Evolutionary conservation across 306 rosid species (phyloP).

Genomic region (Oemleria cerasiformis): DNA sequence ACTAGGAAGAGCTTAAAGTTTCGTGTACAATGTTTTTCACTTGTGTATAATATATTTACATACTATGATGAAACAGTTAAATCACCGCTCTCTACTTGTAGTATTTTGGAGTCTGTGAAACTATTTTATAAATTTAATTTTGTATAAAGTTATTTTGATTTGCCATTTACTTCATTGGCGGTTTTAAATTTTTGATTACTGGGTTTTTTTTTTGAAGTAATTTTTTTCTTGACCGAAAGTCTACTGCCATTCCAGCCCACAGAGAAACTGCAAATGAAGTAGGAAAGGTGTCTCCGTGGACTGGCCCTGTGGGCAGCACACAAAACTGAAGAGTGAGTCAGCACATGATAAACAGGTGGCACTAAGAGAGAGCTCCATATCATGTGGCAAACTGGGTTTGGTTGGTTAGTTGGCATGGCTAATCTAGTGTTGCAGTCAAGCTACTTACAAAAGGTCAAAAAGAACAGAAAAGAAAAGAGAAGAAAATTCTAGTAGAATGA

Average conservation of each 20-base stretch:
- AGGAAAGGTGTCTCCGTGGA: not conserved
- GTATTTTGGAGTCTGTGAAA: not conserved
- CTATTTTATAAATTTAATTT: no score
- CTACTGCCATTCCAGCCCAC: not conserved
- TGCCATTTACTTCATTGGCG: not conserved
- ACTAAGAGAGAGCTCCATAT: not conserved
- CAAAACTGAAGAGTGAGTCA: not conserved
- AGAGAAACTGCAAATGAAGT: not conserved
- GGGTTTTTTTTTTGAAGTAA: not conserved
- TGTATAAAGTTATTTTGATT: not conserved
- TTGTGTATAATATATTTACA: not conserved
- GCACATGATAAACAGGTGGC: not conserved
- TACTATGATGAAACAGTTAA: not conserved
- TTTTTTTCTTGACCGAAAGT: not conserved
- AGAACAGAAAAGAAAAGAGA: not conserved
- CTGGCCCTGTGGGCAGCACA: slow-evolving; percentile 7
- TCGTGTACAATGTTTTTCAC: not conserved
- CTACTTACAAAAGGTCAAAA: not conserved
- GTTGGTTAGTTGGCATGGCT: not conserved
- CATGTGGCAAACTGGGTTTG: not conserved
- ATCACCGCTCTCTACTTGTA: not conserved
- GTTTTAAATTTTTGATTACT: not conserved
- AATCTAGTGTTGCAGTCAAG: not conserved
- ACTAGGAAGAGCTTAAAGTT: not conserved
- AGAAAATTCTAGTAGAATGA: not conserved